Conservation (phyloP, 2,329 filamentous ascomycete genomes). For the Fusarium luffae region DNA sequence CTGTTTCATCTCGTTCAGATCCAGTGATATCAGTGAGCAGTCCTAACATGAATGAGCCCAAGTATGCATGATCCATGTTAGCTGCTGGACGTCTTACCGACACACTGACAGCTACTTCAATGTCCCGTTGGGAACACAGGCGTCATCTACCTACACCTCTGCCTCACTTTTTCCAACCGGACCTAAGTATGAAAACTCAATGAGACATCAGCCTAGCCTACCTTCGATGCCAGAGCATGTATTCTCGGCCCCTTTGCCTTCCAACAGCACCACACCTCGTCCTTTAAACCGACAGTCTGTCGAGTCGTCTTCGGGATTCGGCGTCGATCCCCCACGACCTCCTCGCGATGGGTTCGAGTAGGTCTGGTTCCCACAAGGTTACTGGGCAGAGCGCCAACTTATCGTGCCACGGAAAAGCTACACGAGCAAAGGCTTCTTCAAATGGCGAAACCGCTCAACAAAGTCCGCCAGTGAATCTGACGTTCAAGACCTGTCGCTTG, state of each 20-base stretch:
- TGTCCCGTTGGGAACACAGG: constrained; percentile 37
- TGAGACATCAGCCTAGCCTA: constrained; percentile 35
- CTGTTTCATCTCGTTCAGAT: constrained; percentile 31
- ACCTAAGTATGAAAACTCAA: constrained; percentile 12
- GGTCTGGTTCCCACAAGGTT: constrained; percentile 72
- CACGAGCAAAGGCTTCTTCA: constrained; percentile 52
- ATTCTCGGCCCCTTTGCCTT: constrained; percentile 9
- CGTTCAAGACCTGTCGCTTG: constrained; percentile 28
- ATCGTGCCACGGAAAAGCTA: constrained; percentile 47
- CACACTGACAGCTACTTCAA: constrained; percentile 48
- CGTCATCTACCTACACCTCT: constrained; percentile 31
- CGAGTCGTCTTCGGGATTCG: constrained; percentile 40
- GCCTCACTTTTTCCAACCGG: constrained; percentile 9
- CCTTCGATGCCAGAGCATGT: constrained; percentile 24
- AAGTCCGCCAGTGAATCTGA: constrained; percentile 53
- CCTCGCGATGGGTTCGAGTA: constrained; percentile 66
- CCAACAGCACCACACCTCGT: constrained; percentile 6
- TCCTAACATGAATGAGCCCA: constrained; percentile 35
- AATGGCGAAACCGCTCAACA: constrained; percentile 54
- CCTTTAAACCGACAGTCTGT: not conserved
- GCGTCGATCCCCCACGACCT: constrained; percentile 66
- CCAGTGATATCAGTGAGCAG: constrained; percentile 7
- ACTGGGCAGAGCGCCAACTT: constrained; percentile 69
- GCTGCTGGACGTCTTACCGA: not conserved
- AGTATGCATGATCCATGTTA: constrained; percentile 22